A percentile compares a stretch with the other conserved stretches of the same genome.
Conservation (phyloP, 75 land plant species). For the Isoetes taiwanensis region DNA sequence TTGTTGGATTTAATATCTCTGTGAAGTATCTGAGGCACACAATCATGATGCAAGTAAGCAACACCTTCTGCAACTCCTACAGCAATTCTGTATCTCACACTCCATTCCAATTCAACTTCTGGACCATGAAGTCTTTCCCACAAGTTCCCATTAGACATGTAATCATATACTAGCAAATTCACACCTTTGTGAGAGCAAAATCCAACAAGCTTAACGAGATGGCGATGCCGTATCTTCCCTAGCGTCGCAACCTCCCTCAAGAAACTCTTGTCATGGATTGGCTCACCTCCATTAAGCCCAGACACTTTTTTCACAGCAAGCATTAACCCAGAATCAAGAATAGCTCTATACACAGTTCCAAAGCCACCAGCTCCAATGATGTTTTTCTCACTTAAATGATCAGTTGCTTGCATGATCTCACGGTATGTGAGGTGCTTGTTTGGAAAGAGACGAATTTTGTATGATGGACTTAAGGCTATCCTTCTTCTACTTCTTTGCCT, state of each 20-base stretch:
- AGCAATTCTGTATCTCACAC: constrained; percentile 47
- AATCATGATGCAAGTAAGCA: constrained; percentile 75
- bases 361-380: constrained; percentile 82
- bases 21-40: constrained; percentile 60
- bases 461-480: too few relatives aligned
- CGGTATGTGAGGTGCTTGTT: constrained; percentile 22
- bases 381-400: constrained; percentile 48
- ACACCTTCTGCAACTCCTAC: constrained; percentile 61
- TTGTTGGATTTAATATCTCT: constrained; percentile 83
- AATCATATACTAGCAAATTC: constrained; percentile 69
- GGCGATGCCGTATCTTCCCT: constrained; percentile 75
- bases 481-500: too few relatives aligned
- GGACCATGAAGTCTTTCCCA: constrained; percentile 62
- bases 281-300: constrained; percentile 30
- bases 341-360: constrained; percentile 69
- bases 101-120: constrained; percentile 37
- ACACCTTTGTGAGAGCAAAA: constrained; percentile 34
- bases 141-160: constrained; percentile 84
- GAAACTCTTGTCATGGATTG: constrained; percentile 46
- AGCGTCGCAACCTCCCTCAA: constrained; percentile 62
- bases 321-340: constrained; percentile 37
- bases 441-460: too few relatives aligned
- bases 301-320: constrained; percentile 70
- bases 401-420: constrained; percentile 74
- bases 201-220: constrained; percentile 71